phyloP scores from a whole-genome alignment of 306 rosid genomes.

The Sicyos baderoa region DNA sequence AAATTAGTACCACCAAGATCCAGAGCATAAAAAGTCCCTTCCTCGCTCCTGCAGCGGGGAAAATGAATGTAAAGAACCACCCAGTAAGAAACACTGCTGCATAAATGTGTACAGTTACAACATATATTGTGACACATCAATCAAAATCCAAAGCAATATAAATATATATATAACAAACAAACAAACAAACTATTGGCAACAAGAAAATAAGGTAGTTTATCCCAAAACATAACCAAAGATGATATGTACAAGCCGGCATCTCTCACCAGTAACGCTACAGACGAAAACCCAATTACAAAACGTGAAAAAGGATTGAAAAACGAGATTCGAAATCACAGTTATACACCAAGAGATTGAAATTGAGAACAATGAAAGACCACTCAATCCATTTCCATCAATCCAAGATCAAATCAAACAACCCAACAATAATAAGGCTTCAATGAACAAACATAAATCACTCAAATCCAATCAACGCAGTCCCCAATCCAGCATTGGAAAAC shows the following conservation, averaged over 20 bases:
- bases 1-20: constrained; percentile 90
- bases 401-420: background rate
- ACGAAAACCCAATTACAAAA: background rate
- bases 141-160: constrained; percentile 1
- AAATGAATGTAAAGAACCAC: constrained; percentile 14
- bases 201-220: constrained; percentile 8
- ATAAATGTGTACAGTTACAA: constrained; percentile 7
- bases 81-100: background rate
- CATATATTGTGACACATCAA: background rate
- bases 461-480: background rate
- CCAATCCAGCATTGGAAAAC: background rate
- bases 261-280: background rate
- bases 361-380: background rate
- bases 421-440: background rate
- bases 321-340: background rate
- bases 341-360: background rate
- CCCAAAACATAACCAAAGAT: background rate
- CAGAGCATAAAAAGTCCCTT: constrained; percentile 75
- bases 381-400: background rate
- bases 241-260: background rate
- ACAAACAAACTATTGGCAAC: background rate
- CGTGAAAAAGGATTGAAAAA: background rate
- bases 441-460: constrained; percentile 1
- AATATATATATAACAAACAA: background rate
- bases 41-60: constrained; percentile 51